These are phyloP conservation scores for Talaromyces nanjingensis DNA, from an alignment of 495 filamentous ascomycete species.

Conservation along the genomic window DNA sequence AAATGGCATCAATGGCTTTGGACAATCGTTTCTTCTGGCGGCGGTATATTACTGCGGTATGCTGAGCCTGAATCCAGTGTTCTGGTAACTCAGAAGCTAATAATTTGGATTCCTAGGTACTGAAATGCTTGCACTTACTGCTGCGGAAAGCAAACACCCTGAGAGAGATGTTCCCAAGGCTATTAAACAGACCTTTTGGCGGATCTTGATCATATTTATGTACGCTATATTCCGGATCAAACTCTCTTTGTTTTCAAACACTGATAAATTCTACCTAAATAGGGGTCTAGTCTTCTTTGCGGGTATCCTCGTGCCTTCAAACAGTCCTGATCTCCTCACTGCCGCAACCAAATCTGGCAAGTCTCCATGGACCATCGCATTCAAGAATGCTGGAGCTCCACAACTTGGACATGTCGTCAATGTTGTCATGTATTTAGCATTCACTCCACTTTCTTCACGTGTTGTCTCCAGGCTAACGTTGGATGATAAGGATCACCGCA, in stretches of 20 bases:
- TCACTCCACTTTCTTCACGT: not conserved
- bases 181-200: constrained; percentile 66
- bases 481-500: not conserved
- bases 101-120: constrained; percentile 31
- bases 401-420: constrained; percentile 58
- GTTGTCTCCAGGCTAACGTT: not conserved
- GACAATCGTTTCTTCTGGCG: constrained; percentile 56
- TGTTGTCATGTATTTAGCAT: constrained; percentile 42
- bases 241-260: not conserved
- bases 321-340: constrained; percentile 36
- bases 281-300: constrained; percentile 54
- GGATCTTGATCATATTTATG: constrained; percentile 66
- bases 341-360: constrained; percentile 46
- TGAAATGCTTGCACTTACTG: constrained; percentile 37
- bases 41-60: constrained; percentile 61
- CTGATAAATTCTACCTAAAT: not conserved
- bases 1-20: constrained; percentile 52
- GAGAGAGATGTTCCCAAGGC: constrained; percentile 54
- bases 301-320: constrained; percentile 59
- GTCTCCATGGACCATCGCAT: constrained; percentile 70
- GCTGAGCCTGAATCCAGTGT: not conserved
- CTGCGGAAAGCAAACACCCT: constrained; percentile 59
- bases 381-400: constrained; percentile 48
- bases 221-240: constrained; percentile 29
- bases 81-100: not conserved